Evolutionary conservation across 306 rosid genomes (phyloP), one percentile per base, ranked within the genome.

Genomic region (Dicorynia guianensis): DNA sequence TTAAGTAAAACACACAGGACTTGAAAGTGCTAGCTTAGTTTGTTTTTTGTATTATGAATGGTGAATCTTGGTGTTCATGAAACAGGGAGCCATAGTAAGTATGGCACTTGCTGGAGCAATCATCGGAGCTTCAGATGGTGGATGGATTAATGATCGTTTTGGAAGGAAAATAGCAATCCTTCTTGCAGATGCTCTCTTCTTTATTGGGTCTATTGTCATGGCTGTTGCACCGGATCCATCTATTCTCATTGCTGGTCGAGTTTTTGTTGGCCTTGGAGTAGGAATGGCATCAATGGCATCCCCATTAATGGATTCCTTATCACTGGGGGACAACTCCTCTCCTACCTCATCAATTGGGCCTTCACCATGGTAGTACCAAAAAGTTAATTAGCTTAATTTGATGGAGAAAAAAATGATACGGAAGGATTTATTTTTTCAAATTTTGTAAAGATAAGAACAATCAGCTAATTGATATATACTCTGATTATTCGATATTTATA

Each of bases 201-300:
- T 89, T 3, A 15, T 56, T 60, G 93, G 93, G 20, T 79, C 91
- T 6, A 78, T 20, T 36, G 39, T 89, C 63, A 83, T 89, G 92
- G 89, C 90, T 34, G 64, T 85, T 8, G 87, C 92, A 34, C 1
- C 75, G 0, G 53, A 3, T 12, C 83, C 89, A 0, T 4, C 75
- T 3, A 9, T 84, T 52, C 89, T 89, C 38, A 55, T 89, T 4
- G 34, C 80, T 0, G 91, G 93, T 4, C 80, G 93, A 20, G 64
- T 82, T 60, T 86, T 86, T 46, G 91, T 89, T 34, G 93, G 93
- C 52, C 58, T 86, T 0, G 93, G 93, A 1, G 91, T 86, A 52
- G 93, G 93, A 57, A 87, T 89, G 95, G 91, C 92, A 17, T 89
- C 90, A 4, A 85, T 89, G 91, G 88, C 95, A n/a, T 52, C 95